Evolutionary conservation across 2,329 filamentous ascomycete species (phyloP).

Genomic region (Diatrype stigma): DNA sequence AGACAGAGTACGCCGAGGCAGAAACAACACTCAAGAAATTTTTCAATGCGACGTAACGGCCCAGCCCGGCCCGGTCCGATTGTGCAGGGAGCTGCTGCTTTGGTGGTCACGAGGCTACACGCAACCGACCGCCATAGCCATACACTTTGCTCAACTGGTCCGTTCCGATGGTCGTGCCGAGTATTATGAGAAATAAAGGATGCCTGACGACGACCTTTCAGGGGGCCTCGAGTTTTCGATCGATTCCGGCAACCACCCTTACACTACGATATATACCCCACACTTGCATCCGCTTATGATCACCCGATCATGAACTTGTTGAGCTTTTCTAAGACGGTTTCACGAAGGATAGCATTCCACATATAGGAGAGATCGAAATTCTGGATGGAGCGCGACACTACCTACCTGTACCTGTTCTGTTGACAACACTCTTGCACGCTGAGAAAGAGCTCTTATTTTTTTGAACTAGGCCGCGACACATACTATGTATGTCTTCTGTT

Average conservation of each 20-base stretch:
- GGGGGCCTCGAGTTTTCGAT: slow-evolving; percentile 12
- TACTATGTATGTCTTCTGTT: neutral
- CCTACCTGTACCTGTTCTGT: neutral
- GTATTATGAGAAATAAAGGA: slow-evolving; percentile 31
- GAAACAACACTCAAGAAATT: slow-evolving; percentile 67
- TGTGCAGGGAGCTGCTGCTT: slow-evolving; percentile 7
- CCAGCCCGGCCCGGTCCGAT: slow-evolving; percentile 3
- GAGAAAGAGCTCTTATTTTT: neutral
- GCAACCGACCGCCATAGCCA: slow-evolving; percentile 6
- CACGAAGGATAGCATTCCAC: neutral
- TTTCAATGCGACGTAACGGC: slow-evolving; percentile 41
- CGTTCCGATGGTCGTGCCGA: slow-evolving; percentile 10
- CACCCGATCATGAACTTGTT: neutral
- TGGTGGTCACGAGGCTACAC: slow-evolving; percentile 5
- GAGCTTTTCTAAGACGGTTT: neutral
- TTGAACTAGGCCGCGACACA: neutral
- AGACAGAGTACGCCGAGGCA: slow-evolving; percentile 71
- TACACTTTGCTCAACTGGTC: slow-evolving; percentile 8
- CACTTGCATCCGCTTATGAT: neutral
- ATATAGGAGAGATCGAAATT: neutral
- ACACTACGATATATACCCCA: slow-evolving; percentile 17
- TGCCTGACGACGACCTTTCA: slow-evolving; percentile 19
- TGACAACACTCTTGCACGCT: neutral
- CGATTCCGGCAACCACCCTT: slow-evolving; percentile 14
- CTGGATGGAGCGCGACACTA: neutral